These are phyloP conservation scores for Ambrosiella beaveri DNA, from an alignment of 2,329 filamentous ascomycete species.

Conservation along the genomic window DNA sequence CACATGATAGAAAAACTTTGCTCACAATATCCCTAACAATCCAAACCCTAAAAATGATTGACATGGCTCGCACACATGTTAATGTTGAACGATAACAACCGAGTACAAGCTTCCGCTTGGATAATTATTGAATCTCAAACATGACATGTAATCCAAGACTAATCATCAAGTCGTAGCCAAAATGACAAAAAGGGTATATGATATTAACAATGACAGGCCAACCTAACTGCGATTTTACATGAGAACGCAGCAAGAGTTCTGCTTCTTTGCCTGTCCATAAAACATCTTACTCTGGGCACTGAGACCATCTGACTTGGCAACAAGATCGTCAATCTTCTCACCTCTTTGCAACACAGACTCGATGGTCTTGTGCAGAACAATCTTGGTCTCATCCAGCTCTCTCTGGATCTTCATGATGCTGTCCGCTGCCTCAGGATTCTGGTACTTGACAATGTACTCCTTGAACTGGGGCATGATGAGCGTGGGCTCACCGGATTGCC, in stretches of 20 bases:
- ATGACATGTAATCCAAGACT: background rate
- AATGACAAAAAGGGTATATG: slow-evolving; percentile 8
- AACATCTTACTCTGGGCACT: slow-evolving; percentile 96
- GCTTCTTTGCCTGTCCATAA: slow-evolving; percentile 72
- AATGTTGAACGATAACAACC: too few relatives aligned
- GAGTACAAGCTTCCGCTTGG: background rate
- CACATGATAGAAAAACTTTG: too few relatives aligned
- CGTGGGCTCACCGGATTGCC: slow-evolving; percentile 35
- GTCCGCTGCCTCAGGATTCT: slow-evolving; percentile 77
- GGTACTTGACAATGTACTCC: slow-evolving; percentile 57
- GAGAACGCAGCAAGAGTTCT: slow-evolving; percentile 58
- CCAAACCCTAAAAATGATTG: too few relatives aligned
- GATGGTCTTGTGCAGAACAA: slow-evolving; percentile 92
- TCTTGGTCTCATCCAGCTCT: slow-evolving; percentile 94
- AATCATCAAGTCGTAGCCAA: background rate
- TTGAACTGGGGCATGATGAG: slow-evolving; percentile 57
- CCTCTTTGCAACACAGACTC: slow-evolving; percentile 73
- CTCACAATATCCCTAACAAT: too few relatives aligned
- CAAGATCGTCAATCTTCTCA: slow-evolving; percentile 90
- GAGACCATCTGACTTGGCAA: slow-evolving; percentile 81
- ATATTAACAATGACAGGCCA: slow-evolving; percentile 1
- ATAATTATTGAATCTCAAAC: background rate
- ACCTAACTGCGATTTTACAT: slow-evolving; percentile 34
- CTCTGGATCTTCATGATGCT: slow-evolving; percentile 92
- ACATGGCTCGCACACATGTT: too few relatives aligned